Base-by-base conservation (phyloP, 192 early-diverging fungal species). In the Entomortierella lignicola region DNA sequence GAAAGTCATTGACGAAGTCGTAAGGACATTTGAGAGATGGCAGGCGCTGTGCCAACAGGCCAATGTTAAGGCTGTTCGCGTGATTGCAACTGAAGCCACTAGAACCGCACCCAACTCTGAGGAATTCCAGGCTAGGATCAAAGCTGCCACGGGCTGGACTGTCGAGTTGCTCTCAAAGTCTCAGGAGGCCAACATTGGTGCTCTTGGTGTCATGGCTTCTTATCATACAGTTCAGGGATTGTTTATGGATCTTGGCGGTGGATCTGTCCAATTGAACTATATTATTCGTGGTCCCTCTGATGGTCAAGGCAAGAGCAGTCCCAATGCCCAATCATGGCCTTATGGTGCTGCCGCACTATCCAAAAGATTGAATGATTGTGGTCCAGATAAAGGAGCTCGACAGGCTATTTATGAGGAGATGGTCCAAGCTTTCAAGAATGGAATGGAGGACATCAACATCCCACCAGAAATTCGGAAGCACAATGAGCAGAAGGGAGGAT, bases 51-150 rank as follows among this genome's bases (percentile, higher is more conserved):
- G 84, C 34, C 39, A 69, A 13, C 69, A 84, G 21, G 82, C 83
- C 48, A 62, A 73, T 6, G 83, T 87, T 7, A 34, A 81, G 26
- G 60, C 55, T 17, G 83, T 89, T 0, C 75, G 80, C n/a, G 69
- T 89, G 20, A 79, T 87, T 58, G 88, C 88, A 4, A 89, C 88
- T 11, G 88, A 87, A 58, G 88, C 88, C 10, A 89, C 86, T 26
- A 64, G 88, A 7, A 82, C 82, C 12, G 88, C 88, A 4, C 54
- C 72, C 20, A 89, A 89, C 66, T 82, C 84, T 7, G 26, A 66
- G 6, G 67, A 85, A 41, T 87, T 89, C 71, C 64, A 72, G 13
- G 47, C 59, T 2, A 64, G 64, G n/a, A 86, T 89, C 48, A 74
- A 80, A 37, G 55, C 82, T 7, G 80, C 81, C 8, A 86, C 82